phyloP scores from a whole-genome alignment of 108 stramenopile species.

The Parmales sp. region DNA sequence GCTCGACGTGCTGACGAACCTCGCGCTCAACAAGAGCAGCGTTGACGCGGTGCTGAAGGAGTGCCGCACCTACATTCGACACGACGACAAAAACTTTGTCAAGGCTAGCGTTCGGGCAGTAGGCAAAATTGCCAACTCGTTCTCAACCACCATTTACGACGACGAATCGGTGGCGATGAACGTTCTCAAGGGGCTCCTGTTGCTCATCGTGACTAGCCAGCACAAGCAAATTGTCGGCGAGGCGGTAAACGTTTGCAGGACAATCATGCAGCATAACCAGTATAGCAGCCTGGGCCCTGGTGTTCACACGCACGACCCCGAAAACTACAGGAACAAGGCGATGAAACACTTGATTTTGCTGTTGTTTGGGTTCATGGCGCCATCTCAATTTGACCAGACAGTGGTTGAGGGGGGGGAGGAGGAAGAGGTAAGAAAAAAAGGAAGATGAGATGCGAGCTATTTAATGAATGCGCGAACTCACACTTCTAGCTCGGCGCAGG shows the following conservation, averaged over 20 bases:
- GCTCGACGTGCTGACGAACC: slow-evolving; percentile 78
- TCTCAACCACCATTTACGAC: slow-evolving; percentile 63
- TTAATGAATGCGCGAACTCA: not conserved
- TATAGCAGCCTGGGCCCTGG: not conserved
- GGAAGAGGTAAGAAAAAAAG: slow-evolving; percentile 11
- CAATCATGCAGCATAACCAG: slow-evolving; percentile 49
- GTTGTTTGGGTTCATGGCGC: slow-evolving; percentile 41
- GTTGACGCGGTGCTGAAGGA: slow-evolving; percentile 81
- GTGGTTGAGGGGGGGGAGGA: not conserved
- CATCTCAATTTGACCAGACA: not conserved
- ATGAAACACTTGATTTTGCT: slow-evolving; percentile 58
- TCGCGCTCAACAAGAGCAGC: slow-evolving; percentile 67
- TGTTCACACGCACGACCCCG: not conserved
- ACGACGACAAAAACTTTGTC: slow-evolving; percentile 76
- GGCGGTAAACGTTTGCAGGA: slow-evolving; percentile 72
- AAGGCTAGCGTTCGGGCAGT: slow-evolving; percentile 78
- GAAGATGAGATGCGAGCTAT: slow-evolving; percentile 10
- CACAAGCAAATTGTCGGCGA: slow-evolving; percentile 75
- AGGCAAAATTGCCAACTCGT: slow-evolving; percentile 71
- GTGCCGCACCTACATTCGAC: slow-evolving; percentile 78
- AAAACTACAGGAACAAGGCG: slow-evolving; percentile 16
- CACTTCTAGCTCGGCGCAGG: not conserved
- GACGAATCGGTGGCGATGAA: slow-evolving; percentile 59
- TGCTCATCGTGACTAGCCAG: slow-evolving; percentile 55
- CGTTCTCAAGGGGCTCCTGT: slow-evolving; percentile 71